These are phyloP conservation scores for Nannochloropsis gaditana DNA, from an alignment of 108 stramenopile species.

Conservation along the genomic window DNA sequence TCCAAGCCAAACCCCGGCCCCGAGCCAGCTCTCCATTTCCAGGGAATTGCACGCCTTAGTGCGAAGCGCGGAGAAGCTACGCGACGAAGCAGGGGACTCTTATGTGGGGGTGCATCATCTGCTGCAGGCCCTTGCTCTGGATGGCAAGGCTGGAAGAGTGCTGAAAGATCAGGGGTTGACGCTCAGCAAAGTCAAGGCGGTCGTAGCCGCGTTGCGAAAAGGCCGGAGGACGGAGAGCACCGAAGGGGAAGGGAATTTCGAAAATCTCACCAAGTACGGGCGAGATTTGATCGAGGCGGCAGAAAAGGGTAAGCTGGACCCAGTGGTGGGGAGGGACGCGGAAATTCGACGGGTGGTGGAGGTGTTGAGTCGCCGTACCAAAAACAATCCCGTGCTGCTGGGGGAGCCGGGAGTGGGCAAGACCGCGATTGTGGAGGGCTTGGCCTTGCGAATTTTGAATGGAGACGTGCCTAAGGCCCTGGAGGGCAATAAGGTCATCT, in stretches of 20 bases:
- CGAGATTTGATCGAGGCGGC: constrained; percentile 42
- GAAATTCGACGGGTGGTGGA: constrained; percentile 63
- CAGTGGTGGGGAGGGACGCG: constrained; percentile 41
- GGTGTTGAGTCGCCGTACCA: constrained; percentile 69
- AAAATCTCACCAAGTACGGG: constrained; percentile 30
- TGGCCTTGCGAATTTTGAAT: constrained; percentile 70
- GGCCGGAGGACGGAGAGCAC: constrained; percentile 24
- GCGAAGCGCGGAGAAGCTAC: neutral
- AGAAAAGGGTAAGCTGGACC: constrained; percentile 38
- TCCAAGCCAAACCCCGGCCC: neutral
- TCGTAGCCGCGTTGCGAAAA: neutral
- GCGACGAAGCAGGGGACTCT: neutral
- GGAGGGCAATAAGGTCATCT: constrained; percentile 64
- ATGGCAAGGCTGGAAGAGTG: neutral
- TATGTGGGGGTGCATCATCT: constrained; percentile 17
- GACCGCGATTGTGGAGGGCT: constrained; percentile 74
- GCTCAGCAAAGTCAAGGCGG: neutral
- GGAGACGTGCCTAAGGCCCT: constrained; percentile 61
- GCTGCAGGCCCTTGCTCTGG: neutral
- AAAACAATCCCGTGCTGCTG: constrained; percentile 66
- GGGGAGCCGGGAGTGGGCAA: constrained; percentile 71
- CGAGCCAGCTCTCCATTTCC: constrained; percentile 10
- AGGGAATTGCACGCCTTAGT: neutral
- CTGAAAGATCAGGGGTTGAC: neutral
- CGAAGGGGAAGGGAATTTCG: constrained; percentile 3